A percentile compares a stretch with the other conserved stretches of the same genome.
phyloP scores from a whole-genome alignment of 331 rosid genomes.

The Acacia concinna region DNA sequence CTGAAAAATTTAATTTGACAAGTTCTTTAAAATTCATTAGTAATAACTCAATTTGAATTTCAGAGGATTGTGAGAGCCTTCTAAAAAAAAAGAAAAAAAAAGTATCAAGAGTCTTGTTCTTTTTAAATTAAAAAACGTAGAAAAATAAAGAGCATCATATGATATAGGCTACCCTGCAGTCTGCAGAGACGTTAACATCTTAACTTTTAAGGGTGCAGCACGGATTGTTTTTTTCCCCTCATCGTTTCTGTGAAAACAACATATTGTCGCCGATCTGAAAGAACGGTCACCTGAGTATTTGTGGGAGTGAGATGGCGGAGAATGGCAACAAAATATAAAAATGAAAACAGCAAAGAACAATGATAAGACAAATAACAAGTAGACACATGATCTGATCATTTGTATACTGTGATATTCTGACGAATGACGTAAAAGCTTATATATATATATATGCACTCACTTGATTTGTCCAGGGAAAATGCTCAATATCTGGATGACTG shows the following conservation, averaged over 20 bases:
- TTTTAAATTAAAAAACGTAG: not conserved
- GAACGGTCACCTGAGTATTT: not conserved
- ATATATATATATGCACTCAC: not conserved
- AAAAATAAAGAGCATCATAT: not conserved
- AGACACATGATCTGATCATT: not conserved
- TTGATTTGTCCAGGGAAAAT: not conserved
- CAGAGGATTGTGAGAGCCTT: not conserved
- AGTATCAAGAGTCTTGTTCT: not conserved
- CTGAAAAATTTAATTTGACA: not conserved
- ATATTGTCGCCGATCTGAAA: not conserved
- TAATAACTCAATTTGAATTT: not conserved
- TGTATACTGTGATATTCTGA: not conserved
- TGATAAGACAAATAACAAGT: not conserved
- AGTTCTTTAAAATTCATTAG: not conserved
- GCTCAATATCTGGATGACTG: not conserved
- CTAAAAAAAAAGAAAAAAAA: not conserved
- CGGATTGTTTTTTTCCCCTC: not conserved
- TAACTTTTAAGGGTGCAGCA: not conserved
- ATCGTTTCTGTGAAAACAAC: not conserved
- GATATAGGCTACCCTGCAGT: not conserved
- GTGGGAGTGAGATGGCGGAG: not conserved
- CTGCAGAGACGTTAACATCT: not conserved
- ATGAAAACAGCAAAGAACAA: not conserved
- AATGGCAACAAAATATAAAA: not conserved
- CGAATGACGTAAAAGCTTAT: not conserved